These are phyloP conservation scores for Metroxylon sagu DNA, from an alignment of 176 grass and related monocot genomes.

Conservation along the genomic window DNA sequence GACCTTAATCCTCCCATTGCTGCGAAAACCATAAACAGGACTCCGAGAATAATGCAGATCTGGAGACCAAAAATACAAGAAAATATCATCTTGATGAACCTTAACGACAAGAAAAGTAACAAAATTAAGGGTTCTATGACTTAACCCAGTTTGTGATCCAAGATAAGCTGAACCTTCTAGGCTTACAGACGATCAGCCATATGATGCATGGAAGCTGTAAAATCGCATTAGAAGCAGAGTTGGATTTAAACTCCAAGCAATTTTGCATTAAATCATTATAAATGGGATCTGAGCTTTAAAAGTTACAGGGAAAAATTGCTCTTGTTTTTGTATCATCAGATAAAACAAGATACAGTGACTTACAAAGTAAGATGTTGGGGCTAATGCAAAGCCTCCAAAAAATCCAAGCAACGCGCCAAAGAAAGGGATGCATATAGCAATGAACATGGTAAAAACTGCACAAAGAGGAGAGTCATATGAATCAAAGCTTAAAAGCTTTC, in stretches of 20 bases:
- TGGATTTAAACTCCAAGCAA: no score
- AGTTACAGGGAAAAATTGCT: not conserved
- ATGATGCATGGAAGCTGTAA: constrained; percentile 13
- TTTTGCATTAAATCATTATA: no score
- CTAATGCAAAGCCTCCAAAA: constrained; percentile 40
- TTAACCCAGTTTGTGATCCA: constrained; percentile 15
- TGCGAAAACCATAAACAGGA: not conserved
- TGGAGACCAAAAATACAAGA: not conserved
- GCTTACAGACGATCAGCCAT: constrained; percentile 1
- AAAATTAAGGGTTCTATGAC: not conserved
- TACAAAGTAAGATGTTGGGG: constrained; percentile 53
- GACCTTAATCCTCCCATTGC: constrained; percentile 3
- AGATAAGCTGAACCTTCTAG: not conserved
- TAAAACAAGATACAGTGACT: constrained; percentile 7
- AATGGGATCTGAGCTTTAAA: no score
- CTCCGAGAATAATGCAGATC: constrained; percentile 6
- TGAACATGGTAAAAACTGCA: constrained; percentile 31
- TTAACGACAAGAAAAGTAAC: not conserved
- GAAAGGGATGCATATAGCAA: constrained; percentile 35
- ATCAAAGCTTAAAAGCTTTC: no score
- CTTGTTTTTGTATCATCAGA: not conserved
- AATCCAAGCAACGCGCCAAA: constrained; percentile 51
- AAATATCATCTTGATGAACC: not conserved
- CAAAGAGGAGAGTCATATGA: not conserved
- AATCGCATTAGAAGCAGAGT: not conserved